phyloP scores from a whole-genome alignment of 2,329 filamentous ascomycete genomes.

The Xylariaceae sp. region DNA sequence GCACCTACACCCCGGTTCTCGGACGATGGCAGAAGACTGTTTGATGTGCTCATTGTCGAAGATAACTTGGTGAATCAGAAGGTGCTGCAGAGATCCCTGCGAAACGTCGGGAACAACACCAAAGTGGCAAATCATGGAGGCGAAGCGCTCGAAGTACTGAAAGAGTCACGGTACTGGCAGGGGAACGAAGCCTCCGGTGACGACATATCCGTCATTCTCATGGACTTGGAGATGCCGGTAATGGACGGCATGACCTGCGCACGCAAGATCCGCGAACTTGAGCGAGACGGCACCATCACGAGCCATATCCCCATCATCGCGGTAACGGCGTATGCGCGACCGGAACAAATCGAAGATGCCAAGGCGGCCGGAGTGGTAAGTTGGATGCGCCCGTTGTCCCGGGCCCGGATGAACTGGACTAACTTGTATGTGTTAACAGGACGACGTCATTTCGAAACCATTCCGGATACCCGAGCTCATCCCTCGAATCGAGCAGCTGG shows the following conservation, averaged over 20 bases:
- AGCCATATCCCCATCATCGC: constrained; percentile 71
- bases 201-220: constrained; percentile 63
- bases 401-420: neutral
- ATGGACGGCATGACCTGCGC: constrained; percentile 78
- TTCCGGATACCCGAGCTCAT: constrained; percentile 70
- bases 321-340: constrained; percentile 76
- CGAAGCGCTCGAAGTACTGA: constrained; percentile 54
- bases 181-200: constrained; percentile 42
- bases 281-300: constrained; percentile 54
- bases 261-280: constrained; percentile 61
- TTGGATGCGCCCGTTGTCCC: constrained; percentile 13
- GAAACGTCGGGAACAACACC: constrained; percentile 55
- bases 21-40: constrained; percentile 31
- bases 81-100: constrained; percentile 56
- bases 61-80: constrained; percentile 64
- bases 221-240: constrained; percentile 80
- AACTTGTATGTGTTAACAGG: constrained; percentile 35
- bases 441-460: constrained; percentile 74
- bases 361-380: constrained; percentile 67
- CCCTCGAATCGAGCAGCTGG: constrained; percentile 58
- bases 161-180: constrained; percentile 51
- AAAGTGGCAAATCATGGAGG: constrained; percentile 60
- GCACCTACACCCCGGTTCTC: constrained; percentile 21
- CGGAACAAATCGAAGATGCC: constrained; percentile 67
- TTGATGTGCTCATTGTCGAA: constrained; percentile 60